Evolutionary conservation across 1,284 basidiomycete genomes (phyloP).

Genomic region (Salmacisia buchloeana): DNA sequence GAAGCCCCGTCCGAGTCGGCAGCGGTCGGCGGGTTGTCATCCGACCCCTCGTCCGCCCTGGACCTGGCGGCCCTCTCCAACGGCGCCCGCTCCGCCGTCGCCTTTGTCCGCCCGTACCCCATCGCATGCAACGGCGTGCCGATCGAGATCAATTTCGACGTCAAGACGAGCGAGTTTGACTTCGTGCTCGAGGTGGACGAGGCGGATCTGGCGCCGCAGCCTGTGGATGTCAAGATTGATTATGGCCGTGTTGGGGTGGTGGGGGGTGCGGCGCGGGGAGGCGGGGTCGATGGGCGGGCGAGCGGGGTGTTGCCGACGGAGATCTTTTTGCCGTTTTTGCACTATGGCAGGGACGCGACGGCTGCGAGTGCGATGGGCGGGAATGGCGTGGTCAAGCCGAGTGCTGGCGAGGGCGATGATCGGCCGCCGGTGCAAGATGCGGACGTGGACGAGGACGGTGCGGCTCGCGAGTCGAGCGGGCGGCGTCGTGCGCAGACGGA

Average conservation of each 20-base stretch:
- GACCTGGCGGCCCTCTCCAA: slow-evolving; percentile 15
- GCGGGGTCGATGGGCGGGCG: slow-evolving; percentile 34
- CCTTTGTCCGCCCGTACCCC: slow-evolving; percentile 39
- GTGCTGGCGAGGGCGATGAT: no score
- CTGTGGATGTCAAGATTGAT: neutral
- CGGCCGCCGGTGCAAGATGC: slow-evolving; percentile 1
- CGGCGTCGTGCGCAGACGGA: neutral
- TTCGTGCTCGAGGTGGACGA: slow-evolving; percentile 22
- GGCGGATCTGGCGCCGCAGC: slow-evolving; percentile 13
- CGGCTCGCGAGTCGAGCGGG: neutral
- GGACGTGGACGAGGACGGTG: neutral
- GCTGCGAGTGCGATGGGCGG: slow-evolving; percentile 5
- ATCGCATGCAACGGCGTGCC: slow-evolving; percentile 34
- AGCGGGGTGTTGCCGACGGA: slow-evolving; percentile 62
- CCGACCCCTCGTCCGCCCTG: neutral
- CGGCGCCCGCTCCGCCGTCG: slow-evolving; percentile 30
- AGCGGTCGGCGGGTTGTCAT: no score
- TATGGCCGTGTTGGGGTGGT: slow-evolving; percentile 49
- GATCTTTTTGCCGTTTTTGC: slow-evolving; percentile 80
- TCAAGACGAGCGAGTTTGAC: slow-evolving; percentile 32
- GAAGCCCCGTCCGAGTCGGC: no score
- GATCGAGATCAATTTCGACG: slow-evolving; percentile 34
- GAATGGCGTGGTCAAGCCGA: no score
- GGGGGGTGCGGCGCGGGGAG: no score
- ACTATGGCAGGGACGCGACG: slow-evolving; percentile 61